A percentile compares a stretch with the other conserved stretches of the same genome.
phyloP scores from a whole-genome alignment of 768 basidiomycete genomes.

The Strobilomyces confusus region DNA sequence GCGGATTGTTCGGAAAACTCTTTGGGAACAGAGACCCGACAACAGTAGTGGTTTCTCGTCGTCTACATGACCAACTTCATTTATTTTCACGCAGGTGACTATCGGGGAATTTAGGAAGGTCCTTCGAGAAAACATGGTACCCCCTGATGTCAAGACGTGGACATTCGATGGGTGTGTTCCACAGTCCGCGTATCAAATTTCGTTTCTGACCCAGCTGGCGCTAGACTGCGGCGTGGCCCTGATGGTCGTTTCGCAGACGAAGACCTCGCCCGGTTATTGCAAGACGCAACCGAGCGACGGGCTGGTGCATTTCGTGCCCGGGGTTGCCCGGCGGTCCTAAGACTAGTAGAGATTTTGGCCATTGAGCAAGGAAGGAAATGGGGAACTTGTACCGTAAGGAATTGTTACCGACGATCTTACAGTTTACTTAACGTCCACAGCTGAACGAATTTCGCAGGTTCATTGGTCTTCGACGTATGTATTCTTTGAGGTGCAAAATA shows the following conservation, averaged over 20 bases:
- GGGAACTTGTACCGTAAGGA: slow-evolving; percentile 66
- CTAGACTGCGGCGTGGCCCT: slow-evolving; percentile 46
- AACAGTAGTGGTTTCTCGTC: slow-evolving; percentile 29
- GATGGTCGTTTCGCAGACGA: slow-evolving; percentile 58
- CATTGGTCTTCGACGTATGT: slow-evolving; percentile 63
- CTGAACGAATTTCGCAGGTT: slow-evolving; percentile 73
- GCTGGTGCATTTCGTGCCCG: slow-evolving; percentile 67
- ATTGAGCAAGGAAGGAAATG: slow-evolving; percentile 65
- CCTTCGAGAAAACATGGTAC: slow-evolving; percentile 11
- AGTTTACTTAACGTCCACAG: slow-evolving; percentile 24
- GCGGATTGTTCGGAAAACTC: slow-evolving; percentile 39
- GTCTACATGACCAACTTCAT: neutral
- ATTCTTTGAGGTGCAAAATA: neutral
- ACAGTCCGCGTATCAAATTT: neutral
- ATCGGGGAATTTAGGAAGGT: slow-evolving; percentile 16
- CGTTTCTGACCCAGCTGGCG: neutral
- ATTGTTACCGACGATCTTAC: neutral
- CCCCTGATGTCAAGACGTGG: slow-evolving; percentile 41
- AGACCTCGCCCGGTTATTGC: slow-evolving; percentile 60
- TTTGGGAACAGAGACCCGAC: slow-evolving; percentile 41
- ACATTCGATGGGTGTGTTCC: slow-evolving; percentile 45
- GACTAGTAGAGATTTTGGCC: slow-evolving; percentile 63
- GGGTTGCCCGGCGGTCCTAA: slow-evolving; percentile 63
- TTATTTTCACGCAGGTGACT: slow-evolving; percentile 13
- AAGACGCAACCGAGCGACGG: slow-evolving; percentile 52